Conservation (phyloP, 2,329 filamentous ascomycete genomes). For the Clonostachys rhizophaga region DNA sequence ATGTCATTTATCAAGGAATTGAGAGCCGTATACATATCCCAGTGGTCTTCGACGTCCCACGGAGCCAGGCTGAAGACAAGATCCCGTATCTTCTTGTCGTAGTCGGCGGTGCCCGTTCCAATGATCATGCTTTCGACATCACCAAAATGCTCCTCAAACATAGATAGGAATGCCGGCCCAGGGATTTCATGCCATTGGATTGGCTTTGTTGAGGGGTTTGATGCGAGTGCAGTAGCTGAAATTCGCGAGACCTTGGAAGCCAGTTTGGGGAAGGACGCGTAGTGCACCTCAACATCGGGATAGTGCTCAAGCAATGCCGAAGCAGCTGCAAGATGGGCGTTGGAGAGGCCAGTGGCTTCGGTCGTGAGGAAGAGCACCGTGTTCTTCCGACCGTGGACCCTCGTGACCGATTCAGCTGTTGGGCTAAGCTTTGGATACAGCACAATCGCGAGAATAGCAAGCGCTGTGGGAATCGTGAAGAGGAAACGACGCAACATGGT, state of each 20-base stretch:
- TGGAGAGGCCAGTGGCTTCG: constrained; percentile 23
- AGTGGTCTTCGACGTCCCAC: constrained; percentile 21
- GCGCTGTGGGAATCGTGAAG: too few species aligned
- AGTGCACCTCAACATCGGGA: constrained; percentile 24
- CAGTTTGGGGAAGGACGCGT: constrained; percentile 20
- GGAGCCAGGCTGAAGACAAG: constrained; percentile 14
- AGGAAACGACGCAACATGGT: too few species aligned
- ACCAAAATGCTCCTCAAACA: neutral
- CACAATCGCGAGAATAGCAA: too few species aligned
- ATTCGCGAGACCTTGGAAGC: constrained; percentile 5
- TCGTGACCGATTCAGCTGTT: too few species aligned
- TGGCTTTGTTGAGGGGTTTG: constrained; percentile 5
- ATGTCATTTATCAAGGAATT: constrained; percentile 16
- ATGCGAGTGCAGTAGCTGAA: constrained; percentile 6
- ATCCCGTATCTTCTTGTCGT: constrained; percentile 5
- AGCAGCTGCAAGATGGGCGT: constrained; percentile 27
- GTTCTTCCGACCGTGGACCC: constrained; percentile 12
- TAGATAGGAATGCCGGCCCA: constrained; percentile 5
- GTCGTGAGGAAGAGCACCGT: constrained; percentile 25
- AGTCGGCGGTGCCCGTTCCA: constrained; percentile 9
- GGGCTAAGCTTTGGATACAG: too few species aligned
- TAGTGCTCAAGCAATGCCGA: constrained; percentile 22
- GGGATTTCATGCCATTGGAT: constrained; percentile 15
- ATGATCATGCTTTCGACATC: neutral
- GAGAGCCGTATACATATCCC: constrained; percentile 15